These are phyloP conservation scores for Pugionium dolabratum DNA, from an alignment of 345 rosid species.

Conservation along the genomic window DNA sequence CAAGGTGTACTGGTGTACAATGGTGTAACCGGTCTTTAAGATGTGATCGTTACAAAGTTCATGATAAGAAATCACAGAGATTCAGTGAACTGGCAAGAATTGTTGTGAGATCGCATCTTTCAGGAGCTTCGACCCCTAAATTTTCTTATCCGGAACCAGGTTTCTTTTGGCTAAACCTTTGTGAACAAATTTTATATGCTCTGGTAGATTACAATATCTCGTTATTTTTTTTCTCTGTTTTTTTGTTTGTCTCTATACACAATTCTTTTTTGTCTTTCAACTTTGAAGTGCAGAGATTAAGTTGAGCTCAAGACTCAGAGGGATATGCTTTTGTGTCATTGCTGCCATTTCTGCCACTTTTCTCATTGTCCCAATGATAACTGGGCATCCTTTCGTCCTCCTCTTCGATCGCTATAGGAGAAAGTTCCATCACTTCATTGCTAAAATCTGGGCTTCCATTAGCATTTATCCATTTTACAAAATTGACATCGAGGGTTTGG, in stretches of 20 bases:
- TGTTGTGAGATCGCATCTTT: constrained; percentile 61
- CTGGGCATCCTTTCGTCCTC: constrained; percentile 77
- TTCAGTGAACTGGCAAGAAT: constrained; percentile 38
- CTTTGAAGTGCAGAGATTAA: constrained; percentile 59
- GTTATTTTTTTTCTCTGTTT: background rate
- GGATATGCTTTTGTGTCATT: constrained; percentile 69
- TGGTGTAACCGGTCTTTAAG: constrained; percentile 36
- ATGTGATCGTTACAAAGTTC: constrained; percentile 32
- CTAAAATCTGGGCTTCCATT: constrained; percentile 71
- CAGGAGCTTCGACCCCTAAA: constrained; percentile 57
- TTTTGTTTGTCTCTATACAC: constrained; percentile 17
- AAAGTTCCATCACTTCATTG: constrained; percentile 68
- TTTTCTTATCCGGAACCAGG: constrained; percentile 59
- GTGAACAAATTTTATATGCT: constrained; percentile 12
- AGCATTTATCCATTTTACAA: constrained; percentile 60
- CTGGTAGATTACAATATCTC: background rate
- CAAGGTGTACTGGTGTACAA: constrained; percentile 36
- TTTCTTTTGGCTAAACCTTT: constrained; percentile 36
- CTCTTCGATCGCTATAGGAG: constrained; percentile 68
- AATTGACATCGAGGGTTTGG: constrained; percentile 65
- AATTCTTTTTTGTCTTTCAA: constrained; percentile 17
- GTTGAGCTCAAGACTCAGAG: constrained; percentile 65
- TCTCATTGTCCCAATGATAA: constrained; percentile 64
- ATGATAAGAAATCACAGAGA: constrained; percentile 38
- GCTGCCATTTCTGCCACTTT: constrained; percentile 61